A percentile compares a stretch with the other conserved stretches of the same genome.
Conservation (phyloP, 768 basidiomycete genomes). For the Boletus rubescentipes region DNA sequence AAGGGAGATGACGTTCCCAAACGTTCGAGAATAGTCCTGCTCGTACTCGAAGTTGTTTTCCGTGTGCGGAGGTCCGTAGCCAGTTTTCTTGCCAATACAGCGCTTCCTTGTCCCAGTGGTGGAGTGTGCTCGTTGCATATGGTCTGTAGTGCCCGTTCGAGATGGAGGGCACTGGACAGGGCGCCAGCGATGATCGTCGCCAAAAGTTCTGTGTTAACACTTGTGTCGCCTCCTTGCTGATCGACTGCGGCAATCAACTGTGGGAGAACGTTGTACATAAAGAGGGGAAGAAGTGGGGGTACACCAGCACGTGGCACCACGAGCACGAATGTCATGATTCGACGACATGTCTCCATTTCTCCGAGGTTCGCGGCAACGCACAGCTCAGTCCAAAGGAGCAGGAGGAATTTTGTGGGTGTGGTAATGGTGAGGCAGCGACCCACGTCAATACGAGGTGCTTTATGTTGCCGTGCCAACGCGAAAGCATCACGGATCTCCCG, state of each 20-base stretch:
- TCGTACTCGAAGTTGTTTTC: slow-evolving; percentile 48
- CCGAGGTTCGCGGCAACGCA: slow-evolving; percentile 51
- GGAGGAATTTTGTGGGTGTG: slow-evolving; percentile 61
- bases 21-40: slow-evolving; percentile 54
- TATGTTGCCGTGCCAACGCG: slow-evolving; percentile 55
- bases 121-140: slow-evolving; percentile 48
- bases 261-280: slow-evolving; percentile 67
- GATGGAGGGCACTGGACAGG: slow-evolving; percentile 63
- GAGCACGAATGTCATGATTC: slow-evolving; percentile 67
- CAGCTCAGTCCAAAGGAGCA: slow-evolving; percentile 69
- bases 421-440: slow-evolving; percentile 60
- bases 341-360: slow-evolving; percentile 60
- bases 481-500: slow-evolving; percentile 59
- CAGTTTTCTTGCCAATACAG: slow-evolving; percentile 64
- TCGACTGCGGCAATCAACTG: slow-evolving; percentile 56
- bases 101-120: slow-evolving; percentile 61
- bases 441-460: slow-evolving; percentile 64
- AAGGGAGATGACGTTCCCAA: slow-evolving; percentile 63
- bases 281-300: slow-evolving; percentile 72
- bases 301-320: slow-evolving; percentile 54
- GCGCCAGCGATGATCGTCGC: slow-evolving; percentile 64
- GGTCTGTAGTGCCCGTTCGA: slow-evolving; percentile 66
- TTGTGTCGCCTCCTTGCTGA: slow-evolving; percentile 49
- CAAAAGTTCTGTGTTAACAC: slow-evolving; percentile 59
- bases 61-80: slow-evolving; percentile 57